Evolutionary conservation across 2,329 filamentous ascomycete genomes (phyloP), one percentile per base, ranked within the genome.

Genomic region (Fusarium sp.): DNA sequence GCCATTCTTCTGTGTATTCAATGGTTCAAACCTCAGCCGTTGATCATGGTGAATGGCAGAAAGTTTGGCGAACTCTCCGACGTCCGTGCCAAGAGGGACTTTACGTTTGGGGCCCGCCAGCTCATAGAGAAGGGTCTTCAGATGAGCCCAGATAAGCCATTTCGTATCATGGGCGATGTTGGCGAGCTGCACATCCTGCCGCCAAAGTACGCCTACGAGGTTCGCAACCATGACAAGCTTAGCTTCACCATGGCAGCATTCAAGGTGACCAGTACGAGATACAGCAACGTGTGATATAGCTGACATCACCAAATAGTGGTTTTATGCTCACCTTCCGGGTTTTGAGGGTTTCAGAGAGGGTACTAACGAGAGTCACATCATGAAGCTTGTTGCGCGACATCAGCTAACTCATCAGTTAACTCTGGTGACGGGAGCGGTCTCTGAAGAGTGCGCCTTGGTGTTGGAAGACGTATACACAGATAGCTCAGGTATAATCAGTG

Each of bases 231-330:
- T 16, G 49, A 35, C 3, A 25, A 52, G 9, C 16, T 52, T 3
- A 52, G 49, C 32, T 52, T 52, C 1, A 52, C 49, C 8, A 52
- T 8, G 49, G 49, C 49, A 8, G 49, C 32, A 5, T 52, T 35
- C 11, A 52, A 52, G 32, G 49, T 52, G 11, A 13, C 9, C 3
- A 18, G 2, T 1, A 4, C 5, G 5, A 6, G 3, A 33, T 9
- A 6, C 0, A 2, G 9, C 3, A 16, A 18, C 6, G 2, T 1
- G 2, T 2, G 8, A 6, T 5, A 13, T 5, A 5, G 11, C 30
- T 52, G 12, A 35, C 18, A 2, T 1, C 0, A 3, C 4, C 0
- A 1, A 5, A 16, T 4, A 52, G 49, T 37, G 49, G 49, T 52
- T 52, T 5, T 52, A 52, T 6, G 49, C 49, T 52, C 49, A 52